phyloP scores from a whole-genome alignment of 192 early-diverging fungal genomes.

The Gamsiella multidivaricata region DNA sequence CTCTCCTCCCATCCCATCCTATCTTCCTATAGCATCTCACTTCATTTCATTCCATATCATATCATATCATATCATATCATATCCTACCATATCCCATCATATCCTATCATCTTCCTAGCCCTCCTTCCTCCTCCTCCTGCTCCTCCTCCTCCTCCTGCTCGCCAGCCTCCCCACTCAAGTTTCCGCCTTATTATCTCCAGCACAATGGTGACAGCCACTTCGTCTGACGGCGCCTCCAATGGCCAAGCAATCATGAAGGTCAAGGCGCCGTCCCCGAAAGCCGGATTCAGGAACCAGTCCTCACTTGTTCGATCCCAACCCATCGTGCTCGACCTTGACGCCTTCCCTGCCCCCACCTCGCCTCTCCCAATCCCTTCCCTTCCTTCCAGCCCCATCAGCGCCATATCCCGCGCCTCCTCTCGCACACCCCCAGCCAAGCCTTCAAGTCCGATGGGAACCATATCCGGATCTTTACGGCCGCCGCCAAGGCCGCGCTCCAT shows the following conservation, averaged over 20 bases:
- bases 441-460: background rate
- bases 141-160: background rate
- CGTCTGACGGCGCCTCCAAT: background rate
- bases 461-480: slow-evolving; percentile 21
- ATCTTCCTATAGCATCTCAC: too few relatives aligned
- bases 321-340: slow-evolving; percentile 34
- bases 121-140: background rate
- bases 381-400: background rate
- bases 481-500: slow-evolving; percentile 49
- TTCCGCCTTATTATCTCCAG: background rate
- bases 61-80: background rate
- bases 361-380: slow-evolving; percentile 32
- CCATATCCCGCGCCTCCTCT: background rate
- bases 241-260: slow-evolving; percentile 8
- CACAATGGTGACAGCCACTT: slow-evolving; percentile 43
- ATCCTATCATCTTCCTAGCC: background rate
- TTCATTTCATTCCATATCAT: background rate
- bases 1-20: background rate
- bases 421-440: slow-evolving; percentile 28
- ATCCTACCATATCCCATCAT: too few relatives aligned
- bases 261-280: slow-evolving; percentile 21
- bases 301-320: slow-evolving; percentile 27
- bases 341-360: slow-evolving; percentile 35
- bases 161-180: background rate
- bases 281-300: slow-evolving; percentile 27